Base-by-base conservation (phyloP, 345 rosid genomes). In the Limnanthes douglasii region DNA sequence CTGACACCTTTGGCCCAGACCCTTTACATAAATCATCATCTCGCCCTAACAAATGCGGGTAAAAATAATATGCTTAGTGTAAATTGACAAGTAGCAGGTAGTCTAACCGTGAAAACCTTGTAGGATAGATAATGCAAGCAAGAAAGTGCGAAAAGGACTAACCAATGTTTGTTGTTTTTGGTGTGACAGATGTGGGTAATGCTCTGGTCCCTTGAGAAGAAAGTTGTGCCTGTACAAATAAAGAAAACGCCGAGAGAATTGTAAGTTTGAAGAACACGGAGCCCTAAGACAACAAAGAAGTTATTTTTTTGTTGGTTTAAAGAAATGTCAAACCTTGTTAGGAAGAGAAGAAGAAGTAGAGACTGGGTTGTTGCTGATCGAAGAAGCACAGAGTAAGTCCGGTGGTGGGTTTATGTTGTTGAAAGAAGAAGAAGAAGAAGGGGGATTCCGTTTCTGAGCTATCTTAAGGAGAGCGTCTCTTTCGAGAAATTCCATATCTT, bases 401-500 rank as follows among this genome's bases (percentile, higher is more conserved):
- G 17, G 15, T 36, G 25, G 44, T 4, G 21, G 42, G 24, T 24
- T 23, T 5, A 21, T 18, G 14, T 34, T 19, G 37, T 21, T 15
- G 24, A 50, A 35, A 32, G 51, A 40, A 16, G 59, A 48, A 21
- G 42, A 41, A 19, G 68, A 40, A 4, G 57, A 50, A 20, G 62
- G 25, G 2, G 53, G 15, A 8, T 34, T 34, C 37, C 69, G 75
- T 10, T 54, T 53, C 28, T 65, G 77, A 33, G 69, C 74, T 39
- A 82, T 52, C 47, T 51, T 73, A 18, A 39, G 69, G 31, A 68
- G 56, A 54, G 97, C 97, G 32, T 75, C 67, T 46, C 68, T 67
- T 50, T 86, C 97, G 5, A 86, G 66, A 40, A 51, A 69, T 39
- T 80, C 96, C 30, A 76, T 48, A 38, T 85, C 93, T 58, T 85